A percentile compares a stretch with the other conserved stretches of the same genome.
phyloP scores from a whole-genome alignment of 441 rosid species.

The Mallotus japonicus region DNA sequence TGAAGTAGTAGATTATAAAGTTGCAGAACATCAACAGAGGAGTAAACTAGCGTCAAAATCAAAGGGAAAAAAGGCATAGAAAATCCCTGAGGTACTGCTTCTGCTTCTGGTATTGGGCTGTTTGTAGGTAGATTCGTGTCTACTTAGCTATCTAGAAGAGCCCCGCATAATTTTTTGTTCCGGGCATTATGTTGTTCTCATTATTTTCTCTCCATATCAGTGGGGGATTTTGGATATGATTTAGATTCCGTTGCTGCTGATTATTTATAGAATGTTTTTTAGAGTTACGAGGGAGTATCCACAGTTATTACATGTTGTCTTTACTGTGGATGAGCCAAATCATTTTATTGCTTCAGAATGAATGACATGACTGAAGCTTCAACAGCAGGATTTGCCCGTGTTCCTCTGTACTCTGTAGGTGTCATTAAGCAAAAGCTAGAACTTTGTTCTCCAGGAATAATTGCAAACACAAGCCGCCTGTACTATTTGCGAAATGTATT shows the following conservation, averaged over 20 bases:
- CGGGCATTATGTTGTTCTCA: conserved; percentile 12
- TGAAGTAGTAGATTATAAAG: conserved; percentile 85
- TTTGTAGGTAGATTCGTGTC: conserved; percentile 16
- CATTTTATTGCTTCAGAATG: not conserved
- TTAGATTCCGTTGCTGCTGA: not conserved
- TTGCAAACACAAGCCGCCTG: not conserved
- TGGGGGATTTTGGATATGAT: conserved; percentile 18
- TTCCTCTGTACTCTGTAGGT: not conserved
- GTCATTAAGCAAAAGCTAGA: no score
- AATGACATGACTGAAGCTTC: not conserved
- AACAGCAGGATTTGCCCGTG: not conserved
- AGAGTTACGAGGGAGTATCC: not conserved
- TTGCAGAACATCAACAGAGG: conserved; percentile 82
- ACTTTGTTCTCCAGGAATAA: no score
- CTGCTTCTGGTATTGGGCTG: not conserved
- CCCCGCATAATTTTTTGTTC: not conserved
- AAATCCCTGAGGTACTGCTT: not conserved
- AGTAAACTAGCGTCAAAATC: conserved; percentile 48
- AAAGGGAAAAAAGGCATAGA: conserved; percentile 14
- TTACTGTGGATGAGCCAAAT: no score
- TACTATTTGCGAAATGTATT: no score
- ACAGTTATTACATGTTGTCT: not conserved
- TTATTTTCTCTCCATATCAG: not conserved
- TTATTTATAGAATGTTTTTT: not conserved
- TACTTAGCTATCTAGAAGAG: conserved; percentile 7